Evolutionary conservation across 352 stramenopile species (phyloP).

Genomic region (Phytophthora fragariae): DNA sequence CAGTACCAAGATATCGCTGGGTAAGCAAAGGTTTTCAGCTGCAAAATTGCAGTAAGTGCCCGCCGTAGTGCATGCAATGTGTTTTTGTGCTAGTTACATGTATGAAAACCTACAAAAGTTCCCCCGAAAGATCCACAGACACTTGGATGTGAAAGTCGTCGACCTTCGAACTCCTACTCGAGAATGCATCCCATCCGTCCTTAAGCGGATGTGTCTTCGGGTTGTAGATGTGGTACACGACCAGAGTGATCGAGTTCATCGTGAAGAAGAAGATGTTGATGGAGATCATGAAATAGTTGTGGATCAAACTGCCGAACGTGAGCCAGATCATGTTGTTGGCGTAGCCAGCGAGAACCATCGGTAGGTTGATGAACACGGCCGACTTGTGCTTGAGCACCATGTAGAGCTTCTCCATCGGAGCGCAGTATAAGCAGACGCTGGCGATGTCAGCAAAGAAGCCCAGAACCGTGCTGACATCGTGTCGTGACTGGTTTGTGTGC

Average conservation of each 20-base stretch:
- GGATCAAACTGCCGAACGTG: slow-evolving; percentile 39
- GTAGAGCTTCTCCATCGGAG: slow-evolving; percentile 46
- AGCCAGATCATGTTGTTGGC: slow-evolving; percentile 52
- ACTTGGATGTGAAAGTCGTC: slow-evolving; percentile 9
- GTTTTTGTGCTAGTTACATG: no score
- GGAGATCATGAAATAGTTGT: slow-evolving; percentile 41
- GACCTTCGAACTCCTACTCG: background rate
- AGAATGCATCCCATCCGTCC: slow-evolving; percentile 3
- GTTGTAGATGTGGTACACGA: slow-evolving; percentile 47
- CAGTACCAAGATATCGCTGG: no score
- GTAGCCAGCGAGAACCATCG: slow-evolving; percentile 43
- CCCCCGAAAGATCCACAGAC: background rate
- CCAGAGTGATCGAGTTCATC: slow-evolving; percentile 37
- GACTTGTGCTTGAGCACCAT: slow-evolving; percentile 45
- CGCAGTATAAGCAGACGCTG: slow-evolving; percentile 45
- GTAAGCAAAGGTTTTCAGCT: no score
- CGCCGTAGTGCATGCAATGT: no score
- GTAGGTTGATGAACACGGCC: slow-evolving; percentile 45
- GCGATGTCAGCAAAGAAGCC: slow-evolving; percentile 42
- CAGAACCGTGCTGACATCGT: slow-evolving; percentile 32
- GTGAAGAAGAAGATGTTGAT: slow-evolving; percentile 39
- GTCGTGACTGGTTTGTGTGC: slow-evolving; percentile 28
- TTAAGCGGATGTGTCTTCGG: slow-evolving; percentile 31
- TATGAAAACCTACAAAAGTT: background rate
- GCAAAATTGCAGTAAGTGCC: no score